A percentile compares a stretch with the other conserved stretches of the same genome.
phyloP scores from a whole-genome alignment of 75 land plant species.

The Sequoiadendron giganteum region DNA sequence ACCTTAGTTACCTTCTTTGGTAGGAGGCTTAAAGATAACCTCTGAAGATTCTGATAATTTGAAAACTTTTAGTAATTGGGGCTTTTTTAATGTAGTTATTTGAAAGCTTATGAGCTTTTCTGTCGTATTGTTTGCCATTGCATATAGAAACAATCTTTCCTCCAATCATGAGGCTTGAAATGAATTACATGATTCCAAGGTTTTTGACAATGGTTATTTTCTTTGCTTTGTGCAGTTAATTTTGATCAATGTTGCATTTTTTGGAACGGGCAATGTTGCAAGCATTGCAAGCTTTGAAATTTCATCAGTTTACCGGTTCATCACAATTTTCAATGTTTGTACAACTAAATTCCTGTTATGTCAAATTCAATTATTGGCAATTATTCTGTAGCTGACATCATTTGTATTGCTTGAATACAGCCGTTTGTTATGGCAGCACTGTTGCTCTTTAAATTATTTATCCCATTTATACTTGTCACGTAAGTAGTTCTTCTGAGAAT shows the following conservation, averaged over 20 bases:
- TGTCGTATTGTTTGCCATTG: background rate
- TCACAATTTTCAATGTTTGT: conserved; percentile 85
- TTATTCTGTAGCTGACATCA: conserved; percentile 9
- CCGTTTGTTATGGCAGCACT: conserved; percentile 90
- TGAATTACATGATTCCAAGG: background rate
- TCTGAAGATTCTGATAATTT: background rate
- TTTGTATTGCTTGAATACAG: conserved; percentile 44
- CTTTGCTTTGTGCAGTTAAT: conserved; percentile 57
- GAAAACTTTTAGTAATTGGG: background rate
- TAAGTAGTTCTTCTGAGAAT: conserved; percentile 28
- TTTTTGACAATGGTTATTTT: conserved; percentile 14
- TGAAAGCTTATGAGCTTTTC: background rate
- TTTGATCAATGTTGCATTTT: conserved; percentile 90
- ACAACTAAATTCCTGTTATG: background rate
- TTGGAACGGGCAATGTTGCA: conserved; percentile 95
- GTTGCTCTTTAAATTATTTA: conserved; percentile 84
- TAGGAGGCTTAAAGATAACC: background rate
- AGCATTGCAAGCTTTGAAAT: conserved; percentile 98
- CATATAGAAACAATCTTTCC: background rate
- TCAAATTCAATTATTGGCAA: conserved; percentile 5
- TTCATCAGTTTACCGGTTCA: conserved; percentile 94
- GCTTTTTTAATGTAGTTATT: background rate
- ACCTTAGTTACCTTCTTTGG: background rate
- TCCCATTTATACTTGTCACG: conserved; percentile 97
- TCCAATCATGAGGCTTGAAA: background rate